phyloP scores from a whole-genome alignment of 257 asterid species.

The Ophiorrhiza pumila region DNA sequence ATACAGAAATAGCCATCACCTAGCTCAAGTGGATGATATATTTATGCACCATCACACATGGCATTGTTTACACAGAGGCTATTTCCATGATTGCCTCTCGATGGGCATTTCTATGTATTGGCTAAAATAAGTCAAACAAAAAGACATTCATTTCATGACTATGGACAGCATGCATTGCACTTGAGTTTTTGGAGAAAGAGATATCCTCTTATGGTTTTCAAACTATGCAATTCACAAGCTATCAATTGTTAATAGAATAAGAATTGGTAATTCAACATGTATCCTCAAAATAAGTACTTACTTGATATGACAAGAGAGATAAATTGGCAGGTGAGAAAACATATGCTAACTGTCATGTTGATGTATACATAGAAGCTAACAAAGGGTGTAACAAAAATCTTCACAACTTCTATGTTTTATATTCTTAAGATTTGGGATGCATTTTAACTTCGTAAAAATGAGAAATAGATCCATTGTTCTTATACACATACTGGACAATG shows the following conservation, averaged over 20 bases:
- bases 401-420: neutral
- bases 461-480: neutral
- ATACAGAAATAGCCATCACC: neutral
- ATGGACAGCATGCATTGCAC: neutral
- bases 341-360: neutral
- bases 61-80: neutral
- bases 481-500: neutral
- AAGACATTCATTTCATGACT: neutral
- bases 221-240: neutral
- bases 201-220: neutral
- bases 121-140: too few species aligned
- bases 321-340: neutral
- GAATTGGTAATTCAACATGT: neutral
- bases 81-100: neutral
- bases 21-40: too few species aligned
- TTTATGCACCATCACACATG: too few species aligned
- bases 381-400: neutral
- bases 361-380: neutral
- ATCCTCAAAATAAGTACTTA: neutral
- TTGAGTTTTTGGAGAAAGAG: neutral
- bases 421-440: neutral
- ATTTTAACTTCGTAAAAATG: neutral
- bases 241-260: neutral
- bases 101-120: too few species aligned
- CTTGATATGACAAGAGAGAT: neutral